Evolutionary conservation across 2,329 filamentous ascomycete species (phyloP).

Genomic region (Aspergillus sp.): DNA sequence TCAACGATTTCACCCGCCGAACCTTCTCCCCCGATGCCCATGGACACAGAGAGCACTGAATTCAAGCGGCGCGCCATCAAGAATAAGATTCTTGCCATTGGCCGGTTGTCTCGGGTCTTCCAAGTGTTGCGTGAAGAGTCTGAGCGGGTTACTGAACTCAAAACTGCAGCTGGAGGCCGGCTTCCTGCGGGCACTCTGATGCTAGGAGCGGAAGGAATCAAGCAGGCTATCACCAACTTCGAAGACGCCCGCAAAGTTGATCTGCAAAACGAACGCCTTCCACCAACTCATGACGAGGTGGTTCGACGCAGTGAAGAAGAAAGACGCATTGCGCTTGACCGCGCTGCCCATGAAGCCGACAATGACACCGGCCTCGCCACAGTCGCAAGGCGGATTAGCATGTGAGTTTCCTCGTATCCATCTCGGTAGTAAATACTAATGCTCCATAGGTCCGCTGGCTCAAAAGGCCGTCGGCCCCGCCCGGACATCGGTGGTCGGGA

Average conservation of each 20-base stretch:
- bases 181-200: conserved; percentile 94
- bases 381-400: conserved; percentile 89
- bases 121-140: conserved; percentile 97
- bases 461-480: conserved; percentile 34
- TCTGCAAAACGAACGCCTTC: conserved; percentile 90
- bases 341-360: conserved; percentile 83
- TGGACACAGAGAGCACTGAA: conserved; percentile 84
- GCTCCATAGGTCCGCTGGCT: conserved; percentile 38
- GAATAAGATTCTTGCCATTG: conserved; percentile 99
- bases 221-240: conserved; percentile 95
- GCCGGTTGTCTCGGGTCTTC: conserved; percentile 94
- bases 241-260: conserved; percentile 97
- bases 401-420: conserved; percentile 64
- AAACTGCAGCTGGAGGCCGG: conserved; percentile 90
- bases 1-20: conserved; percentile 68
- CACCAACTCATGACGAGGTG: conserved; percentile 90
- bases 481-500: conserved; percentile 26
- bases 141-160: conserved; percentile 93
- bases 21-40: conserved; percentile 71
- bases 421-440: conserved; percentile 14
- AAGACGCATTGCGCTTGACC: conserved; percentile 77
- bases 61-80: conserved; percentile 96
- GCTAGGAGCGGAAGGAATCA: conserved; percentile 97
- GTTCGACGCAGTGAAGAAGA: conserved; percentile 78
- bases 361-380: conserved; percentile 86